phyloP scores from a whole-genome alignment of 2,329 filamentous ascomycete genomes.

The Cladobotryum protrusum region DNA sequence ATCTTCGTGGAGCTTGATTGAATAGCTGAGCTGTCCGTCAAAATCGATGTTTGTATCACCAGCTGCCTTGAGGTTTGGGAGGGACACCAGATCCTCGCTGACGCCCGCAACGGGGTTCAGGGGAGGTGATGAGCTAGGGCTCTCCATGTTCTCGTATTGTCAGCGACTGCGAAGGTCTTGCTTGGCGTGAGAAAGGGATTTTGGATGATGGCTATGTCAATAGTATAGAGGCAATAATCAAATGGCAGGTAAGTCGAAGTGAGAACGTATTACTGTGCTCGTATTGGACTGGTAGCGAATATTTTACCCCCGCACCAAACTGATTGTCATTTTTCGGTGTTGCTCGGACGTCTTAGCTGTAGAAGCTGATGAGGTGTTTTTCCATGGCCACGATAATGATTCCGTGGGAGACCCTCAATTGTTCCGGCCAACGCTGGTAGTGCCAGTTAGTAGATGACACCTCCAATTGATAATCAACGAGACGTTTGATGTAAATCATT shows the following conservation, averaged over 20 bases:
- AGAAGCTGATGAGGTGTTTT: slow-evolving; percentile 7
- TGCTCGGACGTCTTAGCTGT: slow-evolving; percentile 2
- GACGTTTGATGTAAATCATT: too few relatives aligned
- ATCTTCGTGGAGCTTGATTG: slow-evolving; percentile 77
- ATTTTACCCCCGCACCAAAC: slow-evolving; percentile 5
- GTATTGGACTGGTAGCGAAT: neutral
- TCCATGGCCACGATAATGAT: slow-evolving; percentile 6
- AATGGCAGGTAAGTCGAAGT: neutral
- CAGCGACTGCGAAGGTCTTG: too few relatives aligned
- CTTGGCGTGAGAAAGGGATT: too few relatives aligned
- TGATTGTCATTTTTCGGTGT: slow-evolving; percentile 8
- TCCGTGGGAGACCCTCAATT: slow-evolving; percentile 16
- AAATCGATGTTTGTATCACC: slow-evolving; percentile 55
- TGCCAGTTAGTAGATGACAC: too few relatives aligned
- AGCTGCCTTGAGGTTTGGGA: slow-evolving; percentile 52
- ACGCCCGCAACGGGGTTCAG: slow-evolving; percentile 43
- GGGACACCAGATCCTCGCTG: slow-evolving; percentile 51
- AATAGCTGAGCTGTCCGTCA: slow-evolving; percentile 62
- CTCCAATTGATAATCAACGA: too few relatives aligned
- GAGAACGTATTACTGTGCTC: neutral
- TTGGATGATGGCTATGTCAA: too few relatives aligned
- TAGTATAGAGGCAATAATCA: too few relatives aligned
- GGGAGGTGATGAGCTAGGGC: slow-evolving; percentile 39
- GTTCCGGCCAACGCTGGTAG: slow-evolving; percentile 6
- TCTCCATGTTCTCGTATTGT: slow-evolving; percentile 5